Evolutionary conservation across 192 early-diverging fungal genomes (phyloP).

Genomic region (Backusella sp.): DNA sequence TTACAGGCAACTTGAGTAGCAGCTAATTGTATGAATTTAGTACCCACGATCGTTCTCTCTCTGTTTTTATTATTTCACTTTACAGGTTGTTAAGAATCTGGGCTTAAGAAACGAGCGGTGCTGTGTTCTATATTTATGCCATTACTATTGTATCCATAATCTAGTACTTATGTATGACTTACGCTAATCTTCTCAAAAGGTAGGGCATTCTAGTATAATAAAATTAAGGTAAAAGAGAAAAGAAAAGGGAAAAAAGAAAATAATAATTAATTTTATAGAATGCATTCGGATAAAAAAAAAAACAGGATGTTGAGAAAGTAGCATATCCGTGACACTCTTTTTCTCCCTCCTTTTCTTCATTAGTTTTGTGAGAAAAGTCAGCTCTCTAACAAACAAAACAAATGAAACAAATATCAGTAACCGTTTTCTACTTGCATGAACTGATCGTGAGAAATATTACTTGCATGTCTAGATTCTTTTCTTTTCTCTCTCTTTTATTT

Average conservation of each 20-base stretch:
- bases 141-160: not conserved
- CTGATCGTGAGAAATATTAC: not conserved
- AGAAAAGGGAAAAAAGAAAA: not conserved
- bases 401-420: conserved; percentile 5
- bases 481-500: not conserved
- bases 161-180: not conserved
- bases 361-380: conserved; percentile 1
- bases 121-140: not conserved
- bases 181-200: not conserved
- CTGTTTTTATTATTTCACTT: not conserved
- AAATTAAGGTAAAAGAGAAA: not conserved
- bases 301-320: not conserved
- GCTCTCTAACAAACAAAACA: not conserved
- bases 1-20: conserved; percentile 58
- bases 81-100: not conserved
- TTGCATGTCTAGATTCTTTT: not conserved
- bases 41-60: not conserved
- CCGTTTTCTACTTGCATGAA: not conserved
- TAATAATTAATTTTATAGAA: not conserved
- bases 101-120: not conserved
- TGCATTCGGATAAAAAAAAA: conserved; percentile 2
- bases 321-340: not conserved
- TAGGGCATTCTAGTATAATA: not conserved
- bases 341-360: not conserved
- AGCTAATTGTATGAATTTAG: conserved; percentile 20